Conservation (phyloP, 331 rosid genomes). For the Telfairia occidentalis region DNA sequence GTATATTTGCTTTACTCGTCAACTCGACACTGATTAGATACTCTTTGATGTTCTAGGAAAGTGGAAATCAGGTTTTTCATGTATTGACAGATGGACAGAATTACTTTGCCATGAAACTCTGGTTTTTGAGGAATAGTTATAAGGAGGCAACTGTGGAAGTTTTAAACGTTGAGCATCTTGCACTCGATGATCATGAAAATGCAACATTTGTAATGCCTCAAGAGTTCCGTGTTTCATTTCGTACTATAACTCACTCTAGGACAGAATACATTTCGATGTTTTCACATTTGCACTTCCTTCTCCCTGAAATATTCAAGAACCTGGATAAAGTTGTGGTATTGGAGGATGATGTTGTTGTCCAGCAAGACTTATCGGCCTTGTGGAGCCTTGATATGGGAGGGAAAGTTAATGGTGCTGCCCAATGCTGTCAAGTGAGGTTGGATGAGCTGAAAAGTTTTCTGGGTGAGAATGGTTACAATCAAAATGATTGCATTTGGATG, state of each 20-base stretch:
- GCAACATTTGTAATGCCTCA: conserved; percentile 44
- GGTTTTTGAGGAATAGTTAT: conserved; percentile 69
- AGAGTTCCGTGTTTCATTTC: conserved; percentile 71
- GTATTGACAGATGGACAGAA: conserved; percentile 87
- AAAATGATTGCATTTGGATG: conserved; percentile 75
- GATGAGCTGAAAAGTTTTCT: conserved; percentile 51
- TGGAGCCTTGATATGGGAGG: conserved; percentile 74
- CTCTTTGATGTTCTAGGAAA: conserved; percentile 52
- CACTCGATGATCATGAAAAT: conserved; percentile 26
- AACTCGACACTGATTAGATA: conserved; percentile 21
- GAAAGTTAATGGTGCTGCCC: conserved; percentile 83
- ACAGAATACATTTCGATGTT: conserved; percentile 79
- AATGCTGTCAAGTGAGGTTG: conserved; percentile 60
- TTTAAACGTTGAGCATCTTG: conserved; percentile 60
- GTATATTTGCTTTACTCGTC: conserved; percentile 6
- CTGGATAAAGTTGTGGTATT: conserved; percentile 73
- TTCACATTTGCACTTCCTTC: conserved; percentile 78
- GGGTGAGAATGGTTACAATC: conserved; percentile 39
- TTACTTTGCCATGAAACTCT: conserved; percentile 77
- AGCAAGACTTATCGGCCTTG: conserved; percentile 67
- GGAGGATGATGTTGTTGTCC: conserved; percentile 88
- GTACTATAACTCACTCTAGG: conserved; percentile 32
- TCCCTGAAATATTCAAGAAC: conserved; percentile 65
- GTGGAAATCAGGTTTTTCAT: conserved; percentile 70
- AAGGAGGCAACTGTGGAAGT: conserved; percentile 65